A percentile compares a stretch with the other conserved stretches of the same genome.
Evolutionary conservation across 129 eudicot genomes (phyloP).

Genomic region (Lonicera japonica): DNA sequence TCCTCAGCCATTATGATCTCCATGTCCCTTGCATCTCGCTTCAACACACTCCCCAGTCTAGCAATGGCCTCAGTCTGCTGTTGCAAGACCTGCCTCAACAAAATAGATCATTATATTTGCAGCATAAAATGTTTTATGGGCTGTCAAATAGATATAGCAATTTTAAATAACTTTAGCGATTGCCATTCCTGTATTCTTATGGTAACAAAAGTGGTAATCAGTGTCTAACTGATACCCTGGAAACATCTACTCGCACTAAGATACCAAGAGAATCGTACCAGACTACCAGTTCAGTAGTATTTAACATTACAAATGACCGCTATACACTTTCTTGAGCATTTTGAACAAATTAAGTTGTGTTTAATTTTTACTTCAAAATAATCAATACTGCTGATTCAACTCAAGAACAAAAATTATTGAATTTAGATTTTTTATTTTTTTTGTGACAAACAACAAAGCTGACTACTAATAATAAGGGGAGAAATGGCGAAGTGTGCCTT

Average conservation of each 20-base stretch:
- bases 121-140: neutral
- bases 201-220: too few relatives aligned
- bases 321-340: too few relatives aligned
- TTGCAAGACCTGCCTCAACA: slow-evolving; percentile 57
- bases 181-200: too few relatives aligned
- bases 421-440: neutral
- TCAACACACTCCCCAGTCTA: slow-evolving; percentile 80
- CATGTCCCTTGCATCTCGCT: slow-evolving; percentile 81
- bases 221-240: too few relatives aligned
- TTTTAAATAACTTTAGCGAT: neutral
- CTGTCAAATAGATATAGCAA: neutral
- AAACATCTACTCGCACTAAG: too few relatives aligned
- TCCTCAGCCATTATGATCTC: slow-evolving; percentile 95
- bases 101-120: neutral
- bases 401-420: too few relatives aligned
- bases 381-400: too few relatives aligned
- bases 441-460: neutral
- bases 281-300: too few relatives aligned
- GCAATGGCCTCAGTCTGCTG: slow-evolving; percentile 92
- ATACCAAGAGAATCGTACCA: too few relatives aligned
- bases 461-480: neutral
- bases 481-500: neutral
- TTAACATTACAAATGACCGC: too few relatives aligned
- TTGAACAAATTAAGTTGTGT: too few relatives aligned
- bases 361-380: too few relatives aligned